Evolutionary conservation across 805 yeast genomes (phyloP).

Genomic region (Trichomonascus vanleenenianus): DNA sequence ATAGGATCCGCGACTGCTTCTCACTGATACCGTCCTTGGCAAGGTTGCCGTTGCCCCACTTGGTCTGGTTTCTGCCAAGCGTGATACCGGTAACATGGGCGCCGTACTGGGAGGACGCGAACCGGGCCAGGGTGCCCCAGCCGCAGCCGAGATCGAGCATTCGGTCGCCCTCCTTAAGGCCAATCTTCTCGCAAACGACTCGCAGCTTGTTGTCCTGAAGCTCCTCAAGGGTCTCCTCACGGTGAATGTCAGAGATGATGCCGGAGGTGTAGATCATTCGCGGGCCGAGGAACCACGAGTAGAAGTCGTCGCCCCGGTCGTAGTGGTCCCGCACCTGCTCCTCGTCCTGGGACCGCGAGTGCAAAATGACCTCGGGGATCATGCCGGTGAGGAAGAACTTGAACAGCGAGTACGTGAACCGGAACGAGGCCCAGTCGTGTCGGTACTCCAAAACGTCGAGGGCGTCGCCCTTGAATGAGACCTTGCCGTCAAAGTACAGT

Average conservation of each 20-base stretch:
- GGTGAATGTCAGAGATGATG: constrained; percentile 59
- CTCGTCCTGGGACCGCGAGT: constrained; percentile 89
- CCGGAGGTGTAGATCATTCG: constrained; percentile 93
- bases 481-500: constrained; percentile 75
- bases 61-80: constrained; percentile 82
- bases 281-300: constrained; percentile 89
- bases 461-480: constrained; percentile 79
- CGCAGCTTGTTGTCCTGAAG: constrained; percentile 87
- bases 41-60: constrained; percentile 74
- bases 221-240: constrained; percentile 59
- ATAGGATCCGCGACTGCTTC: constrained; percentile 68
- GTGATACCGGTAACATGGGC: constrained; percentile 87
- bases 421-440: constrained; percentile 85
- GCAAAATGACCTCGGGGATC: constrained; percentile 90
- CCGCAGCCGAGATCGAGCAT: constrained; percentile 89
- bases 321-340: constrained; percentile 94
- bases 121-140: constrained; percentile 90
- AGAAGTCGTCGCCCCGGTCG: constrained; percentile 94
- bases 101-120: constrained; percentile 72
- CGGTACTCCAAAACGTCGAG: constrained; percentile 77
- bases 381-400: constrained; percentile 75
- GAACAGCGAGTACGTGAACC: constrained; percentile 70
- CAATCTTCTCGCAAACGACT: constrained; percentile 80
- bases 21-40: constrained; percentile 57
- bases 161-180: constrained; percentile 60